phyloP scores from a whole-genome alignment of 495 filamentous ascomycete species.

The Xylaria scruposa region DNA sequence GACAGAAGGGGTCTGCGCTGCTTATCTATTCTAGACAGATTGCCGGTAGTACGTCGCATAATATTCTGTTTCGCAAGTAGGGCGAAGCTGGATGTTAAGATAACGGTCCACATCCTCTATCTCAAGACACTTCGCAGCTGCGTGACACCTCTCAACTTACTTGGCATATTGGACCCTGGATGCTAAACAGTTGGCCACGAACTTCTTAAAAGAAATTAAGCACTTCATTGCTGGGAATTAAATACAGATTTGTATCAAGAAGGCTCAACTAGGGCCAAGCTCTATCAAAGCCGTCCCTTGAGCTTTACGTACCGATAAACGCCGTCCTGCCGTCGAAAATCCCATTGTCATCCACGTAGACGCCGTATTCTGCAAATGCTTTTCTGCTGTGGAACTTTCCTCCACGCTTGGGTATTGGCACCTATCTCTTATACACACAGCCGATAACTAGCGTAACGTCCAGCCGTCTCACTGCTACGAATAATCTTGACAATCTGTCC shows the following conservation, averaged over 20 bases:
- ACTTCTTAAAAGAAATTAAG: not conserved
- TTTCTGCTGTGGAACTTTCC: not conserved
- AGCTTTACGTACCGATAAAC: constrained; percentile 23
- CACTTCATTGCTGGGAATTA: constrained; percentile 9
- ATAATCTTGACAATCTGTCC: constrained; percentile 99
- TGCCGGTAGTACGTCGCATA: not conserved
- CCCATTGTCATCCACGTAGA: constrained; percentile 28
- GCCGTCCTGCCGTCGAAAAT: constrained; percentile 26
- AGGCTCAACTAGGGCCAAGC: constrained; percentile 6
- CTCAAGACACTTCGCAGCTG: not conserved
- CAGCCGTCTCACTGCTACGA: constrained; percentile 77
- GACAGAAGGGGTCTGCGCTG: not conserved
- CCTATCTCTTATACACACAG: constrained; percentile 55
- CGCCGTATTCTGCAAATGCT: constrained; percentile 25
- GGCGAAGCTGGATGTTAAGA: not conserved
- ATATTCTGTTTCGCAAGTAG: not conserved
- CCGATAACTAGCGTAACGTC: constrained; percentile 77
- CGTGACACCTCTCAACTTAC: not conserved
- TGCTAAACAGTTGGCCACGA: not conserved
- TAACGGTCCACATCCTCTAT: not conserved
- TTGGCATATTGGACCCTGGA: not conserved
- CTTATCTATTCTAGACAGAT: not conserved
- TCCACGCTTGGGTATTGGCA: constrained; percentile 19
- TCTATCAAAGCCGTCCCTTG: constrained; percentile 7
- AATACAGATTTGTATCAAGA: constrained; percentile 15